phyloP scores from a whole-genome alignment of 257 asterid genomes.

The Rhazya stricta region DNA sequence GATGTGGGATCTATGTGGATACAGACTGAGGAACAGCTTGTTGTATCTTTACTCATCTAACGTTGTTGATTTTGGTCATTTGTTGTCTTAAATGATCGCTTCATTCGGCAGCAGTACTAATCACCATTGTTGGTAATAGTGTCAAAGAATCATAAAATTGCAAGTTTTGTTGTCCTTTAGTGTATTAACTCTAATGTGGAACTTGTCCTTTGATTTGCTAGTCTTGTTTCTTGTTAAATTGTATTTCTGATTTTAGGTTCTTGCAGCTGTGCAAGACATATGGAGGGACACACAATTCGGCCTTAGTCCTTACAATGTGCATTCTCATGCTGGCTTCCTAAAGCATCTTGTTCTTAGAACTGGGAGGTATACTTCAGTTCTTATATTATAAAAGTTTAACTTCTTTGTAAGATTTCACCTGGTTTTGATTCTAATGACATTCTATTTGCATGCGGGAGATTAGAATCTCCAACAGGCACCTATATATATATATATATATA shows the following conservation, averaged over 20 bases:
- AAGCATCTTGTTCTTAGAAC: conserved; percentile 91
- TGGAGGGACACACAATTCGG: conserved; percentile 71
- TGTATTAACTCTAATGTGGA: neutral
- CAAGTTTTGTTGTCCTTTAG: neutral
- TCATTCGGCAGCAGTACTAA: neutral
- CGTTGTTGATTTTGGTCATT: neutral
- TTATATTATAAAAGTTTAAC: neutral
- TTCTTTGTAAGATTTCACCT: conserved; percentile 3
- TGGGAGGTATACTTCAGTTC: conserved; percentile 60
- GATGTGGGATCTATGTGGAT: neutral
- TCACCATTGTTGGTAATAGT: neutral
- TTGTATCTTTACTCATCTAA: neutral
- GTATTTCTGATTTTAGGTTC: conserved; percentile 68
- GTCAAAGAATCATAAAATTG: neutral
- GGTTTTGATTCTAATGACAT: neutral
- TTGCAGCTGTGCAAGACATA: conserved; percentile 76
- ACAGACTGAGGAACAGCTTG: neutral
- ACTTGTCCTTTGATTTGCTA: neutral
- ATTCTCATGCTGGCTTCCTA: conserved; percentile 81
- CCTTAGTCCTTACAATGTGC: conserved; percentile 78
- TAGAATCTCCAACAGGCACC: neutral
- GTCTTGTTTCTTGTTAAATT: conserved; percentile 24
- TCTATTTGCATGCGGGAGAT: neutral
- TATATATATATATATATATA: no score
- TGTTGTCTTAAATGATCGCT: neutral